phyloP scores from a whole-genome alignment of 2,329 filamentous ascomycete species.

The Ciborinia camelliae region DNA sequence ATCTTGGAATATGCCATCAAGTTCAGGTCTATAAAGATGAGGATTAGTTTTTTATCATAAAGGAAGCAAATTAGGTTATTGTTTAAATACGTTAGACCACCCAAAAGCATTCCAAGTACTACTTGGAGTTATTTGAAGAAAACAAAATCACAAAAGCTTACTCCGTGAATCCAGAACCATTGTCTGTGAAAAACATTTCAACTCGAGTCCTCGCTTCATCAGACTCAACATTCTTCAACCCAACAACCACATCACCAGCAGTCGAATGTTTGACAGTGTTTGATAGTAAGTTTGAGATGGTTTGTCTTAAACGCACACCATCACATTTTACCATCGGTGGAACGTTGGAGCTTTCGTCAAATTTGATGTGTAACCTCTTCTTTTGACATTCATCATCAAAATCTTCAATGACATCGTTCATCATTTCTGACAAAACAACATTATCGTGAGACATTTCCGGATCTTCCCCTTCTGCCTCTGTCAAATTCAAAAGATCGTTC shows the following conservation, averaged over 20 bases:
- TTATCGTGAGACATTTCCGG: constrained; percentile 75
- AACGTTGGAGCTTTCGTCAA: constrained; percentile 21
- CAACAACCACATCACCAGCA: constrained; percentile 22
- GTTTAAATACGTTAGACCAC: constrained; percentile 46
- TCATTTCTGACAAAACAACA: constrained; percentile 67
- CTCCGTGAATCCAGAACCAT: constrained; percentile 28
- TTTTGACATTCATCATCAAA: constrained; percentile 68
- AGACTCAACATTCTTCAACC: constrained; percentile 18
- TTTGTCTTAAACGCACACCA: constrained; percentile 25
- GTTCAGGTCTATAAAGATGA: constrained; percentile 60
- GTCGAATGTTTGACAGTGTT: constrained; percentile 29
- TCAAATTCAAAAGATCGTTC: constrained; percentile 84
- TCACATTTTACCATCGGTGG: constrained; percentile 27
- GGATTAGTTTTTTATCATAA: constrained; percentile 71
- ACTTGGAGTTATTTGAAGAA: no score
- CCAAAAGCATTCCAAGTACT: no score
- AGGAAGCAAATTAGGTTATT: constrained; percentile 64
- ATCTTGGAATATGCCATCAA: constrained; percentile 57
- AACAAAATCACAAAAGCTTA: not conserved
- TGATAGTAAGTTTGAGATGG: constrained; percentile 26
- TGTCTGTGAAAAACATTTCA: constrained; percentile 27
- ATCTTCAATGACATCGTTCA: constrained; percentile 71
- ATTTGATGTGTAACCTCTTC: constrained; percentile 21
- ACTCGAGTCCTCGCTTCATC: constrained; percentile 23
- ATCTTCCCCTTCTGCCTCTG: constrained; percentile 80